These are phyloP conservation scores for Rhodotorula graminis DNA, from an alignment of 768 basidiomycete genomes.

Conservation along the genomic window DNA sequence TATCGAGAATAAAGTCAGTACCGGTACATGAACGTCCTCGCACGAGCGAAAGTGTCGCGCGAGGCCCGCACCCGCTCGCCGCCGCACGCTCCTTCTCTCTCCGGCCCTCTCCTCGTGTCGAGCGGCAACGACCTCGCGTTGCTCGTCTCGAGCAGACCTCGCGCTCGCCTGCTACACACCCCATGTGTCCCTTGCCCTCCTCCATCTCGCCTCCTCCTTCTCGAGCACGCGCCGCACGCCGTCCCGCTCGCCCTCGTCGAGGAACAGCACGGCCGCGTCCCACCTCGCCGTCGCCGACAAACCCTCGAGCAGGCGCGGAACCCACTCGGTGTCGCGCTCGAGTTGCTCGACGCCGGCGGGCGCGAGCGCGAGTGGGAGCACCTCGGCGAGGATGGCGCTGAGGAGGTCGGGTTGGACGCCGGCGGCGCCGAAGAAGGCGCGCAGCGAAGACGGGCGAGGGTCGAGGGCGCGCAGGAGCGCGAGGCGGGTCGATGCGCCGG, in stretches of 20 bases:
- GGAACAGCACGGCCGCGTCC: slow-evolving; percentile 14
- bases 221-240: slow-evolving; percentile 3
- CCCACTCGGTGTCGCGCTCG: neutral
- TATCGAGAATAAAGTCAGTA: too few relatives aligned
- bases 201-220: neutral
- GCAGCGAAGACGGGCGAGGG: neutral
- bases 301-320: neutral
- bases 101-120: neutral
- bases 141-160: too few relatives aligned
- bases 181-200: neutral
- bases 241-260: slow-evolving; percentile 1
- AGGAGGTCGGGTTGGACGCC: slow-evolving; percentile 19
- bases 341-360: too few relatives aligned
- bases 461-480: slow-evolving; percentile 8
- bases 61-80: too few relatives aligned
- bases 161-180: neutral
- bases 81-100: neutral
- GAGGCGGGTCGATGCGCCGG: neutral
- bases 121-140: too few relatives aligned
- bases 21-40: too few relatives aligned
- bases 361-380: neutral
- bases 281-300: slow-evolving; percentile 11
- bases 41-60: too few relatives aligned
- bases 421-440: neutral
- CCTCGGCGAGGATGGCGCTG: slow-evolving; percentile 1